Percentiles rank a stretch among this genome's conserved stretches.
phyloP scores from a whole-genome alignment of 768 basidiomycete genomes.

The Serendipita sp. region DNA sequence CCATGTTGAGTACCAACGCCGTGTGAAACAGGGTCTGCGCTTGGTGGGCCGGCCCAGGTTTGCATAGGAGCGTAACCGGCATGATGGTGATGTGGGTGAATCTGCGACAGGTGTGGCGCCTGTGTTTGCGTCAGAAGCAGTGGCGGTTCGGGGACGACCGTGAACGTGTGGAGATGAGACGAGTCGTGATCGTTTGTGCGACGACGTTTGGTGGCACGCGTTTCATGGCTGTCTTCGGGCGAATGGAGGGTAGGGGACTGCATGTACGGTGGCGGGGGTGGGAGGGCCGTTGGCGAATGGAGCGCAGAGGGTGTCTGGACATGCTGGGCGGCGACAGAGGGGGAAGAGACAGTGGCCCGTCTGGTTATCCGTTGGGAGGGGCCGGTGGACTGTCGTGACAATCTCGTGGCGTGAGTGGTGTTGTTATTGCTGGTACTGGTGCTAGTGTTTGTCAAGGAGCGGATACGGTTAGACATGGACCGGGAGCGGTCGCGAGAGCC shows the following conservation, averaged over 20 bases:
- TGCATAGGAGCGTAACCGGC: background rate
- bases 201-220: constrained; percentile 6
- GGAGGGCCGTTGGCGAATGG: background rate
- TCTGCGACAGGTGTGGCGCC: background rate
- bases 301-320: background rate
- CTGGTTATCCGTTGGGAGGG: background rate
- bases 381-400: background rate
- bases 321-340: background rate
- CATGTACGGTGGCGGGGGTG: background rate
- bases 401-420: background rate
- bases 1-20: background rate
- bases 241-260: background rate
- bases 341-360: constrained; percentile 2
- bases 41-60: constrained; percentile 3
- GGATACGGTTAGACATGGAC: constrained; percentile 5
- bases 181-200: constrained; percentile 1
- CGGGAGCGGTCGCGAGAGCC: constrained; percentile 5
- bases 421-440: background rate
- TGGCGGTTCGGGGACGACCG: background rate
- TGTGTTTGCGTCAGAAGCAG: constrained; percentile 3
- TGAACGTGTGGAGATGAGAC: background rate
- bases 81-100: background rate
- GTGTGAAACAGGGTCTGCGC: background rate
- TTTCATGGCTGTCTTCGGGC: constrained; percentile 5
- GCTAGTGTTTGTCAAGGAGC: background rate